Percentiles rank a stretch among this genome's conserved stretches.
Conservation (phyloP, 805 yeast genomes). For the Saccharomycopsis sp. region DNA sequence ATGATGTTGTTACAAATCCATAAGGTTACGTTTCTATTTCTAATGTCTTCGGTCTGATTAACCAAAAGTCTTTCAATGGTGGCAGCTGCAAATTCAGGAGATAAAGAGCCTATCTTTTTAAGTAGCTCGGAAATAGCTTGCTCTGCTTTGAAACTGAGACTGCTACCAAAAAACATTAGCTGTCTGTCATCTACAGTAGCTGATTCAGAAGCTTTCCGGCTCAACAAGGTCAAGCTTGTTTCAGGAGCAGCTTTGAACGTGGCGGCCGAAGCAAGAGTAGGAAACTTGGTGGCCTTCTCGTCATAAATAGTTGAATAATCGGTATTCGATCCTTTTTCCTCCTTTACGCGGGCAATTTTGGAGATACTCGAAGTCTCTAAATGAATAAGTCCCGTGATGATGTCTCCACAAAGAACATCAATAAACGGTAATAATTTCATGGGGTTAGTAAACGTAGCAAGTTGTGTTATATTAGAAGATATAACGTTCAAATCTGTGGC, state of each 20-base stretch:
- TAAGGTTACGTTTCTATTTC: slow-evolving; percentile 25
- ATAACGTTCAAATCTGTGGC: not conserved
- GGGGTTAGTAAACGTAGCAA: not conserved
- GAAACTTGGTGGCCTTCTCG: not conserved
- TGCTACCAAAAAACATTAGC: slow-evolving; percentile 6
- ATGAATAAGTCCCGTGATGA: not conserved
- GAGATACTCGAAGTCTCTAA: not conserved
- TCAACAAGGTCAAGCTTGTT: not conserved
- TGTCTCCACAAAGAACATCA: not conserved
- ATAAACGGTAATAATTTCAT: not conserved
- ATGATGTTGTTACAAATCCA: slow-evolving; percentile 36
- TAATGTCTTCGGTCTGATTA: slow-evolving; percentile 7
- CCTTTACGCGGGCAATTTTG: not conserved
- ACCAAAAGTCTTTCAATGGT: slow-evolving; percentile 6
- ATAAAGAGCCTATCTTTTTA: slow-evolving; percentile 8
- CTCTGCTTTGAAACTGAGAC: slow-evolving; percentile 10
- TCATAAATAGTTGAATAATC: not conserved
- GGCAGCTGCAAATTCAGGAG: not conserved
- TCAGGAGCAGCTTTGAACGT: not conserved
- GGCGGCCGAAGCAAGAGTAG: not conserved
- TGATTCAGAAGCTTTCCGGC: not conserved
- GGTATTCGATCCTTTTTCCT: not conserved
- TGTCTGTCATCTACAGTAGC: slow-evolving; percentile 1
- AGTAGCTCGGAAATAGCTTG: slow-evolving; percentile 4
- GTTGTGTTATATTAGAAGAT: not conserved